Base-by-base conservation (phyloP, 306 rosid genomes). In the Gastrolobium villosum region DNA sequence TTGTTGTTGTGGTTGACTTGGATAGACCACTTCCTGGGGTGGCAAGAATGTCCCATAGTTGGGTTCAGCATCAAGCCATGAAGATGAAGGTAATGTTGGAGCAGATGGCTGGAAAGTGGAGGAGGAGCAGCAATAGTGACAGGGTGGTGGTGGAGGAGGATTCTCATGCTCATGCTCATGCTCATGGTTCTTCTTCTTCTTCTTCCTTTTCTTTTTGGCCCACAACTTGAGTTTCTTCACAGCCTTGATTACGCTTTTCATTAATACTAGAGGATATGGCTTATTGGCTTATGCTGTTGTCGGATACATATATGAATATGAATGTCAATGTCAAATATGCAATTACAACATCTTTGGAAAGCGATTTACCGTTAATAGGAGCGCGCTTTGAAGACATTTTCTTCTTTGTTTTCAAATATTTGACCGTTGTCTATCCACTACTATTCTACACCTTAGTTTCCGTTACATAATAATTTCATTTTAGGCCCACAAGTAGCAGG, bases 171-270 rank as follows among this genome's bases (percentile, higher is more conserved):
- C 62, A 2, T 10, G 62, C 26, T 20, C 74, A 5, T 49, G 61
- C 28, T 59, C 70, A 2, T 48, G 67, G 43, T 34, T 60, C 80
- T 66, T 84, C 78, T 50, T 88, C 57, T 81, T 86, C 78, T 50
- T 88, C 57, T 81, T 86, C 79, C 57, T 87, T 73, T 63, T 89
- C 88, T 84, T 89, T 86, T 72, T 81, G 26, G 90, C 45, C 94
- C 97, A 91, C 5, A 83, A 54, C 67, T 85, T 89, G 60, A 89
- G 90, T 82, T 85, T 92, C 86, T 89, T 91, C 78, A 83, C 75
- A 44, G 89, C 83, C 74, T 87, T 87, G 31, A 91, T 78, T 76
- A 89, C 30, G 67, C 75, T 89, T 55, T 54, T 83, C 86, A 72
- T 75, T 66, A 20, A 20, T 20, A 20, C 26, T 0, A 20, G 26